Percentiles rank a stretch among this genome's conserved stretches.
Conservation (phyloP, 140 eudicot species). For the Flaveria floridana region DNA sequence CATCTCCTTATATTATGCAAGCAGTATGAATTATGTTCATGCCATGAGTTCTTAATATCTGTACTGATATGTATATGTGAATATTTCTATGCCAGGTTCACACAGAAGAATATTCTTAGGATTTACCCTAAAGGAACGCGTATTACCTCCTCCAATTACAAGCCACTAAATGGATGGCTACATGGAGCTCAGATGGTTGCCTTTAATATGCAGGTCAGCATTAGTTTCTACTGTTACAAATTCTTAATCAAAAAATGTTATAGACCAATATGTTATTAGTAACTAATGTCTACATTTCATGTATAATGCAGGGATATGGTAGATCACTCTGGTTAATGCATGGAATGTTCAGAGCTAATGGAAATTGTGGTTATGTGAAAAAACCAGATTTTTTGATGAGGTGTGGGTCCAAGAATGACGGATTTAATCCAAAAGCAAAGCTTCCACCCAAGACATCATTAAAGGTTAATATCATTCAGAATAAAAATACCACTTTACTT, state of each 20-base stretch:
- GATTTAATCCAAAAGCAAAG: slow-evolving; percentile 43
- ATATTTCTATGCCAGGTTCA: slow-evolving; percentile 48
- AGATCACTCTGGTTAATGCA: slow-evolving; percentile 62
- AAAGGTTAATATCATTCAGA: slow-evolving; percentile 40
- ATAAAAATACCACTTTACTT: slow-evolving; percentile 1
- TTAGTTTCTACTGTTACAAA: not conserved
- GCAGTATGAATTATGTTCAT: slow-evolving; percentile 19
- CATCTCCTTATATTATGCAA: slow-evolving; percentile 15
- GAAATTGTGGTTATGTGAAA: slow-evolving; percentile 59
- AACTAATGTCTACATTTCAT: slow-evolving; percentile 13
- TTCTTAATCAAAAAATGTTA: not conserved
- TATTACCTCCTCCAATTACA: slow-evolving; percentile 77
- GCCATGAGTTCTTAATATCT: slow-evolving; percentile 1
- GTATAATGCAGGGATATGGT: slow-evolving; percentile 48
- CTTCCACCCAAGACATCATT: slow-evolving; percentile 38
- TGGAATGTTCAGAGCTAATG: slow-evolving; percentile 59
- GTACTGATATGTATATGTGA: slow-evolving; percentile 11
- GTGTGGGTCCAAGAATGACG: slow-evolving; percentile 37
- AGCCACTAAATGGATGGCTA: slow-evolving; percentile 79
- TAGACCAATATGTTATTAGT: not conserved
- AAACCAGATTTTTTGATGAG: slow-evolving; percentile 55
- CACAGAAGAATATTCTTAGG: slow-evolving; percentile 72
- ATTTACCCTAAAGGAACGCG: slow-evolving; percentile 79
- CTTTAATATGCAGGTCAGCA: slow-evolving; percentile 85
- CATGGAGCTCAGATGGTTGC: slow-evolving; percentile 99